These are phyloP conservation scores for Vanrija sp. DNA, from an alignment of 1,284 basidiomycete genomes.

Conservation along the genomic window DNA sequence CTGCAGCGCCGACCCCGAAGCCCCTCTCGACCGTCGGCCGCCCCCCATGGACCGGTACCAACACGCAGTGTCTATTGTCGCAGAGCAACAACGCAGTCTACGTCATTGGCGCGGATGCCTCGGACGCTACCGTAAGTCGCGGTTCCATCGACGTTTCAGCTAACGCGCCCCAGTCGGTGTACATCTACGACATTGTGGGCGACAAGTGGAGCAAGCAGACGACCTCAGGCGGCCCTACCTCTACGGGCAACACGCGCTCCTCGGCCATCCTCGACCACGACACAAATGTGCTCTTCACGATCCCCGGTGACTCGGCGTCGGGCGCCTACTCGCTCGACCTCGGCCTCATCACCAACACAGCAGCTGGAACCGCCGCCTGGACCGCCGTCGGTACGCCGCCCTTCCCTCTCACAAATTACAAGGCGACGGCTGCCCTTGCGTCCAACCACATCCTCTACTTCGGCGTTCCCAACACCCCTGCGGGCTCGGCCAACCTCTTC, in stretches of 20 bases:
- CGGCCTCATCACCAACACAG: slow-evolving; percentile 56
- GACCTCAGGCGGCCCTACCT: slow-evolving; percentile 36
- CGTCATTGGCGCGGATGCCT: slow-evolving; percentile 67
- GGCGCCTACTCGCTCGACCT: slow-evolving; percentile 62
- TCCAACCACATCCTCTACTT: slow-evolving; percentile 61
- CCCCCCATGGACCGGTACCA: slow-evolving; percentile 48
- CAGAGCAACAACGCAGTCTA: slow-evolving; percentile 60
- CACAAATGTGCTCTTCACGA: slow-evolving; percentile 69
- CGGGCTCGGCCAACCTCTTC: slow-evolving; percentile 71
- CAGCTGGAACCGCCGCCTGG: slow-evolving; percentile 63
- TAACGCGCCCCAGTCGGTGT: slow-evolving; percentile 28
- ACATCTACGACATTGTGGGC: slow-evolving; percentile 47
- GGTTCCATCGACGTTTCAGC: background rate
- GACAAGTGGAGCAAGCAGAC: slow-evolving; percentile 47
- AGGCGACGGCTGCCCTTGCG: slow-evolving; percentile 37
- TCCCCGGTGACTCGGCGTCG: slow-evolving; percentile 20
- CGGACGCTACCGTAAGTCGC: slow-evolving; percentile 56
- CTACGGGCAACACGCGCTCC: slow-evolving; percentile 40
- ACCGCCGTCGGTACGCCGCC: slow-evolving; percentile 56
- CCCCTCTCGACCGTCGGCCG: slow-evolving; percentile 37
- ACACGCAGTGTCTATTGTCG: slow-evolving; percentile 47
- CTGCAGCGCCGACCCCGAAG: slow-evolving; percentile 31
- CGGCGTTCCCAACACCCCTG: slow-evolving; percentile 61
- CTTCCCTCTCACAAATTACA: slow-evolving; percentile 51
- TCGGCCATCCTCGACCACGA: slow-evolving; percentile 76